Percentiles rank a stretch among this genome's conserved stretches.
Evolutionary conservation across 495 filamentous ascomycete species (phyloP).

Genomic region (Lasiosphaeria hispida): DNA sequence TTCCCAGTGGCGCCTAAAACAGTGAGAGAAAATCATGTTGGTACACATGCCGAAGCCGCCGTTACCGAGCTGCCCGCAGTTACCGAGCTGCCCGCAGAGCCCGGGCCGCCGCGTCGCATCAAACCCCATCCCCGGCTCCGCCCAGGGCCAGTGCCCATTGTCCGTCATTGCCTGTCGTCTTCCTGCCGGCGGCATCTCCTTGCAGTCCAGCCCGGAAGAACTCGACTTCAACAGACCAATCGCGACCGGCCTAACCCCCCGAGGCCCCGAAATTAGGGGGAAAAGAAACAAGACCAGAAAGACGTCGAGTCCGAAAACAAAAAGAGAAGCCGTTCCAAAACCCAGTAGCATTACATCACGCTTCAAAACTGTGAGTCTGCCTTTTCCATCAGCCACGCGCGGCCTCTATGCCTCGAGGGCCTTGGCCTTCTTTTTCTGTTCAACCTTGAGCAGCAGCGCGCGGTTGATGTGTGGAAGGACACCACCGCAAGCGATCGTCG

Average conservation of each 20-base stretch:
- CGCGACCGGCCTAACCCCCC: not conserved
- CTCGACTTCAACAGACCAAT: too few species aligned
- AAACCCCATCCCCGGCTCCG: not conserved
- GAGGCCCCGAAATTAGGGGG: conserved; percentile 9
- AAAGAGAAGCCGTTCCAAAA: not conserved
- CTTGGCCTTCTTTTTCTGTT: conserved; percentile 98
- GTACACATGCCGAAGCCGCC: conserved; percentile 15
- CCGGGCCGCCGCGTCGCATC: not conserved
- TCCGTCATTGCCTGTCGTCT: not conserved
- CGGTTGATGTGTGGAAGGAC: conserved; percentile 99
- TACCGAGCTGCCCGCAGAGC: not conserved
- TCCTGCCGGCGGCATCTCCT: not conserved
- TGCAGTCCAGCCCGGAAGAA: not conserved
- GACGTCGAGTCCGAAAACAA: conserved; percentile 11
- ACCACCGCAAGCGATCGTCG: conserved; percentile 97
- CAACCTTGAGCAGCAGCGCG: conserved; percentile 93
- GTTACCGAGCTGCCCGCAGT: not conserved
- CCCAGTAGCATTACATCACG: not conserved
- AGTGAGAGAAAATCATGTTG: conserved; percentile 7
- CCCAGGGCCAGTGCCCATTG: not conserved
- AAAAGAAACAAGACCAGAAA: conserved; percentile 13
- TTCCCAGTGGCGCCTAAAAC: not conserved
- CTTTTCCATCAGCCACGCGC: not conserved
- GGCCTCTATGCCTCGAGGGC: conserved; percentile 50
- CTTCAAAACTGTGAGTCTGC: not conserved